Conservation (phyloP, 768 basidiomycete species). For the Tricholoma sp. region DNA sequence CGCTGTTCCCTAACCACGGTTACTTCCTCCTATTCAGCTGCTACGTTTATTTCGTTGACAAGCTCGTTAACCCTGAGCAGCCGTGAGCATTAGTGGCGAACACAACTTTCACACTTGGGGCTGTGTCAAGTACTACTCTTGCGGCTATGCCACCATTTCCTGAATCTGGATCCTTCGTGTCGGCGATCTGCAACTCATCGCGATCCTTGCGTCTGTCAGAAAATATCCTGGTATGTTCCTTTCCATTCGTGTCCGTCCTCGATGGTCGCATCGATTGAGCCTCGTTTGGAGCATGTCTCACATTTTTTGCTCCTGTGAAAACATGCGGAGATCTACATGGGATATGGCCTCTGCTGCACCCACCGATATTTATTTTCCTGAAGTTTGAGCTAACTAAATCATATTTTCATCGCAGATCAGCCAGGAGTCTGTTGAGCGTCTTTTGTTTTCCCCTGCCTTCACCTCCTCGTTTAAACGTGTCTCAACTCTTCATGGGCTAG, state of each 20-base stretch:
- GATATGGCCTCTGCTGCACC: neutral
- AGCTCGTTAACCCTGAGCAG: no score
- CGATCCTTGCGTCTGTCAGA: constrained; percentile 39
- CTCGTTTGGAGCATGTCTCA: neutral
- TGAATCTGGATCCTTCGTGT: constrained; percentile 41
- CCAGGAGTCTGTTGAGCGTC: constrained; percentile 48
- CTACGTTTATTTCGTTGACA: no score
- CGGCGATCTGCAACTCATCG: constrained; percentile 51
- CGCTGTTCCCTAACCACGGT: no score
- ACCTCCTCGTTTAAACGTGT: constrained; percentile 56
- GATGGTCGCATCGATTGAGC: neutral
- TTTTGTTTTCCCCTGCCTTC: constrained; percentile 64
- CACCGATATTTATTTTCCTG: neutral
- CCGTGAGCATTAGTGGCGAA: no score
- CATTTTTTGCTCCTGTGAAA: neutral
- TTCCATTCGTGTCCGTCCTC: neutral
- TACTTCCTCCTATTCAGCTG: no score
- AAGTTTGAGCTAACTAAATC: neutral
- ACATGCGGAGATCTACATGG: neutral
- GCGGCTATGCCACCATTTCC: constrained; percentile 31
- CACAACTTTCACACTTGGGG: neutral
- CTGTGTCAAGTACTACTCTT: neutral
- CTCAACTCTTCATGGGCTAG: constrained; percentile 61
- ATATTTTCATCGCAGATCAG: constrained; percentile 42
- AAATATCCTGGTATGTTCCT: constrained; percentile 46